Conservation (phyloP, 768 basidiomycete genomes). For the Naganishia randhawae region DNA sequence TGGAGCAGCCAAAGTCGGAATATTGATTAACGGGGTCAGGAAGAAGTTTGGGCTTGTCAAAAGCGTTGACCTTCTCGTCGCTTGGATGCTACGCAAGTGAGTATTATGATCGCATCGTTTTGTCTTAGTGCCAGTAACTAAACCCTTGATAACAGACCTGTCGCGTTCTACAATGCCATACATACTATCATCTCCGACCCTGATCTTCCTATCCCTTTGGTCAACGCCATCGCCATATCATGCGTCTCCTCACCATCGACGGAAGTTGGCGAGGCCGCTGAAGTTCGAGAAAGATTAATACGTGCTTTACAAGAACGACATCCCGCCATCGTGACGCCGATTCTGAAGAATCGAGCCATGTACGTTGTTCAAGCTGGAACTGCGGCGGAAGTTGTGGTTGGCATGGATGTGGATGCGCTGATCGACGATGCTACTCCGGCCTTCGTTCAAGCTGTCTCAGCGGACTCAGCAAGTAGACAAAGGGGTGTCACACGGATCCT, state of each 20-base stretch:
- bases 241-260: slow-evolving; percentile 18
- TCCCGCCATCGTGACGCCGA: slow-evolving; percentile 23
- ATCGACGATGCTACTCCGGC: slow-evolving; percentile 27
- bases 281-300: slow-evolving; percentile 6
- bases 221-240: slow-evolving; percentile 19
- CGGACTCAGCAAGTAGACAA: slow-evolving; percentile 19
- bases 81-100: slow-evolving; percentile 25
- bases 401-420: slow-evolving; percentile 21
- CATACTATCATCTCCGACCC: slow-evolving; percentile 21
- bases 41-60: slow-evolving; percentile 41
- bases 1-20: slow-evolving; percentile 28
- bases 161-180: slow-evolving; percentile 20
- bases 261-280: slow-evolving; percentile 6
- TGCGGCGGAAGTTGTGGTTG: slow-evolving; percentile 18
- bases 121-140: background rate
- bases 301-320: slow-evolving; percentile 16
- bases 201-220: slow-evolving; percentile 10
- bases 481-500: slow-evolving; percentile 16
- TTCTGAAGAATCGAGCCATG: slow-evolving; percentile 19
- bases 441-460: slow-evolving; percentile 29
- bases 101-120: background rate
- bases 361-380: slow-evolving; percentile 16
- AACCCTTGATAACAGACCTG: background rate
- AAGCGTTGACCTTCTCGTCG: slow-evolving; percentile 32
- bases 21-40: slow-evolving; percentile 35